Evolutionary conservation across 2,329 filamentous ascomycete genomes (phyloP), one percentile per base, ranked within the genome.

Genomic region (Sporothrix curviconia): DNA sequence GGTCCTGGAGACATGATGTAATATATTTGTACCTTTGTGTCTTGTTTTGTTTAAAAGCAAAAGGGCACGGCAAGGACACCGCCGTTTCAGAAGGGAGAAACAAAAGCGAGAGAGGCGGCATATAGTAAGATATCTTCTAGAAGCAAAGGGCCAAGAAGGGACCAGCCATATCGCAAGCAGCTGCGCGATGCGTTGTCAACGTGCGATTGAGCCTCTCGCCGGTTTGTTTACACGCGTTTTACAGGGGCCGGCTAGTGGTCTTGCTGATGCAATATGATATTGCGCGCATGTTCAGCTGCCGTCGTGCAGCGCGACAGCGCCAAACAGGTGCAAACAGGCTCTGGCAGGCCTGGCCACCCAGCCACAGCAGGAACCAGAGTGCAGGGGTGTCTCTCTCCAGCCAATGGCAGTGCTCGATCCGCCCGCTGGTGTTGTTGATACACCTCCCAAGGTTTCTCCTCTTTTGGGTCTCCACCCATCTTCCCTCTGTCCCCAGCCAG

Each of bases 401-500:
- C 57, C 57, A 59, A 59, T 59, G 14, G 37, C 2, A 46, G 11
- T 11, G 25, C 12, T 8, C 8, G 11, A 12, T 14, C 17, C 37
- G 51, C 36, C 9, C 56, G 32, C 50, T 24, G 3, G 7, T 40
- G 36, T 46, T 43, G 37, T 54, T 42, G 51, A 34, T 43, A 39
- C 25, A 22, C 39, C 37, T 34, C n/a, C 19, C 36, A 37, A 25
- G 28, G 50, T 32, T 30, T 25, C 50, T 36, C 50, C 46, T 39
- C 24, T 12, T n/a, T 24, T 46, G 15, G 30, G n/a, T 28, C 46
- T 52, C 39, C 46, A 25, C 46, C 39, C 22, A 39, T 32, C 34
- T 51, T 17, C 34, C 49, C 49, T 51, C 49, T 28, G 28, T 22
- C 34, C 56, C 55, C 50, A 55, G 44, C 55, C 55, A 60, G 39